Percentiles rank a stretch among this genome's conserved stretches.
These are phyloP conservation scores for Ophiocordyceps robertsii DNA, from an alignment of 2,329 filamentous ascomycete genomes.

Conservation along the genomic window DNA sequence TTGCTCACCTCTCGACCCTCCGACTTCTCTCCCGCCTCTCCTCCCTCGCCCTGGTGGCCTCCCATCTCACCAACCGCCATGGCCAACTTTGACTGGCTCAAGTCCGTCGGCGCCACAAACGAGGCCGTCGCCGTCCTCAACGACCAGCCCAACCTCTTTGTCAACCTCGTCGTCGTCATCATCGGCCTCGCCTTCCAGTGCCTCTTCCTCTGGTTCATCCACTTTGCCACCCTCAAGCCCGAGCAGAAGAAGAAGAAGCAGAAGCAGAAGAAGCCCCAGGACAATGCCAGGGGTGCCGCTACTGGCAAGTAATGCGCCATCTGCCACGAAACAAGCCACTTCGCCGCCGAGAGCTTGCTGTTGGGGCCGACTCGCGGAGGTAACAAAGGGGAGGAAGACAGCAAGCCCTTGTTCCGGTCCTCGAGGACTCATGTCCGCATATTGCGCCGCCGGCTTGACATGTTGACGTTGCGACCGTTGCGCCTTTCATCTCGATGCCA, in stretches of 20 bases:
- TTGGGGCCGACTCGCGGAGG: too few relatives aligned
- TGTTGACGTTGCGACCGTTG: too few relatives aligned
- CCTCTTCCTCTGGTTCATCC: slow-evolving; percentile 42
- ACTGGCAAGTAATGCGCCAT: background rate
- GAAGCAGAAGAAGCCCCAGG: slow-evolving; percentile 25
- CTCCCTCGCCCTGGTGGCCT: background rate
- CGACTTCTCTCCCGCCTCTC: background rate
- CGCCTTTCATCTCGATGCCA: too few relatives aligned
- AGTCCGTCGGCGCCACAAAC: slow-evolving; percentile 41
- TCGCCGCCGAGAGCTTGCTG: too few relatives aligned
- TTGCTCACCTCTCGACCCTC: background rate
- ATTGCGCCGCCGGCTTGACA: too few relatives aligned
- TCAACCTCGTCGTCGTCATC: slow-evolving; percentile 40
- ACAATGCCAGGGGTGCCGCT: slow-evolving; percentile 5
- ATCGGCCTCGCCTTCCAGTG: slow-evolving; percentile 31
- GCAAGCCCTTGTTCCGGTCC: too few relatives aligned
- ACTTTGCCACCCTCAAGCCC: slow-evolving; percentile 46
- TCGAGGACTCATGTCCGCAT: too few relatives aligned
- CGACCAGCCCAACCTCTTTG: slow-evolving; percentile 47
- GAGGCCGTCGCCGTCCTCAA: slow-evolving; percentile 46
- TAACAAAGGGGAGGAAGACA: too few relatives aligned
- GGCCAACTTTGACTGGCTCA: slow-evolving; percentile 44
- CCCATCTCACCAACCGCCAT: slow-evolving; percentile 11
- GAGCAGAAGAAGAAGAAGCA: slow-evolving; percentile 43
- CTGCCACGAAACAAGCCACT: background rate